Evolutionary conservation across 2,329 filamentous ascomycete genomes (phyloP), one percentile per base, ranked within the genome.

Genomic region (Fusarium oxysporum): DNA sequence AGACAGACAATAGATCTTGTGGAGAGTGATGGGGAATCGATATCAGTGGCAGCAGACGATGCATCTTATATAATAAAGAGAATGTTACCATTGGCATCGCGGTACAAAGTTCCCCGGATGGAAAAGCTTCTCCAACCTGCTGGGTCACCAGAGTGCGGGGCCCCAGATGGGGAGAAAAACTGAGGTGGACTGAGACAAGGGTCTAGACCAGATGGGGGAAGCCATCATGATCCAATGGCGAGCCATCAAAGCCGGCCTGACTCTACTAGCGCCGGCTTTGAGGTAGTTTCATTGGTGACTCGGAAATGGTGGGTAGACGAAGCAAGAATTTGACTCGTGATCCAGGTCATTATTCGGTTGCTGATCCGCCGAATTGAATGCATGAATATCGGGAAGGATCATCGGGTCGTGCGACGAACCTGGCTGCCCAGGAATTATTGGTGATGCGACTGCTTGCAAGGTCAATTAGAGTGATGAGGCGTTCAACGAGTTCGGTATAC

Each of bases 81-180:
- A 30, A 3, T 17, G 47, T 43, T 2, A 7, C 21, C 21, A 60
- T 54, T 40, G 25, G 45, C 7, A 54, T 40, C 35, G 5, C n/a
- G 30, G 33, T 58, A 2, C 17, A 30, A 9, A 37, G 43, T 7
- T 65, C 58, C 61, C 61, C 35, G 16, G 45, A 53, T 56, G 32
- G 50, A 32, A 63, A 58, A 25, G 6, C 25, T 62, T 50, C 63
- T 65, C 64, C 61, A 66, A 47, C 3, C 40, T n/a, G 16, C 21
- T 28, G 64, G 51, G 40, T 38, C 43, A 53, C 50, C 28, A 32
- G 37, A 65, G 61, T 45, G 62, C 64, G 64, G 64, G 64, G 64
- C 62, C 62, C 64, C 64, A 44, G 35, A 55, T 41, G 50, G 51
- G 23, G 41, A 54, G 40, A 16, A 37, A 38, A 30, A n/a, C 13